Conservation (phyloP, 78 protist genomes). For the Planoprotostelium fungivorum region DNA sequence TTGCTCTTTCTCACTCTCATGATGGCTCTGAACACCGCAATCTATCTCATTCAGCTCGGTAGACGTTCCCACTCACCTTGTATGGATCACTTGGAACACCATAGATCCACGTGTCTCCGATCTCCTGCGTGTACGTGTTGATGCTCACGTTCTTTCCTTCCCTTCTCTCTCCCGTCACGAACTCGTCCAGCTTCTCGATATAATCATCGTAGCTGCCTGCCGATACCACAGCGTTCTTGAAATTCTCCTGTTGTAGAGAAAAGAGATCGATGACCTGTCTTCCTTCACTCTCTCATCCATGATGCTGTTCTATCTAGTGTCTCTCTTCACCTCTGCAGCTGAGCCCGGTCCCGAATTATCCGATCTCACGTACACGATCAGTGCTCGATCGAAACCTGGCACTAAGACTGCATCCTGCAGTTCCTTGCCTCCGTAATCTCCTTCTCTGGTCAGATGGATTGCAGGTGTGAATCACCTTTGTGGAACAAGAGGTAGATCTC, state of each 20-base stretch:
- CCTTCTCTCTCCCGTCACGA: no score
- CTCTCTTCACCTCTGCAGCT: background rate
- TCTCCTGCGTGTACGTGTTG: background rate
- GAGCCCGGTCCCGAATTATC: background rate
- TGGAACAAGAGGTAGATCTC: background rate
- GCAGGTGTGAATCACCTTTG: background rate
- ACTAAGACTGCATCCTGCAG: background rate
- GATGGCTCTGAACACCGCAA: background rate
- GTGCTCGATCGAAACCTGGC: background rate
- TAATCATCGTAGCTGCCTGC: background rate
- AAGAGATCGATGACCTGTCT: background rate
- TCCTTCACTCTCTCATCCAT: background rate
- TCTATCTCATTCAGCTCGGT: background rate
- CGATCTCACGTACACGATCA: background rate
- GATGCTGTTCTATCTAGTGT: background rate
- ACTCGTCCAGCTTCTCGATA: background rate
- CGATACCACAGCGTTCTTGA: background rate
- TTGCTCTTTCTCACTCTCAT: background rate
- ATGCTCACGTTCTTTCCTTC: no score
- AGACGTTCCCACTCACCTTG: background rate
- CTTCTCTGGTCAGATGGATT: background rate
- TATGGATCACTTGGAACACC: background rate
- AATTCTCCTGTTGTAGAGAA: background rate
- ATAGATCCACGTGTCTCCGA: background rate
- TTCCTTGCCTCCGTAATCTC: background rate